Evolutionary conservation across 2,329 filamentous ascomycete species (phyloP).

Genomic region (Epichloe festucae): DNA sequence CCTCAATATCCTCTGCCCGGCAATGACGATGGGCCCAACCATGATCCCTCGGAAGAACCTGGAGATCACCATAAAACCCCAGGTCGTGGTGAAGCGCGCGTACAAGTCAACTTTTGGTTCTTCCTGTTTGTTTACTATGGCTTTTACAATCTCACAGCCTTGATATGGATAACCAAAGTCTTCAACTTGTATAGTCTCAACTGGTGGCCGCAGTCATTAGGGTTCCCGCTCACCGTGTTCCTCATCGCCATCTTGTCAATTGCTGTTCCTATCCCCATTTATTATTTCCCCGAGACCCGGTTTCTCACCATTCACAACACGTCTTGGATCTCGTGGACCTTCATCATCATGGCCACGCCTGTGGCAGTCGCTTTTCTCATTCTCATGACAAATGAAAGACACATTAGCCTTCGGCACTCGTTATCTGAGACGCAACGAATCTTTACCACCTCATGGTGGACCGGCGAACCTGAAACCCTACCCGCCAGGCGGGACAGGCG

Average conservation of each 20-base stretch:
- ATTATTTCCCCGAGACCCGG: conserved; percentile 37
- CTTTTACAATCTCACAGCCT: conserved; percentile 52
- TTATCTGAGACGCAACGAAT: conserved; percentile 55
- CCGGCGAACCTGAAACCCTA: conserved; percentile 39
- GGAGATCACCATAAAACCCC: conserved; percentile 28
- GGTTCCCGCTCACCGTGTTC: conserved; percentile 51
- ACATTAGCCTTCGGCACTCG: conserved; percentile 45
- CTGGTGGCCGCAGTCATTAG: conserved; percentile 55
- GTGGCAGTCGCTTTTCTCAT: conserved; percentile 53
- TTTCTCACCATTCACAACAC: conserved; percentile 51
- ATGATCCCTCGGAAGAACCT: conserved; percentile 9
- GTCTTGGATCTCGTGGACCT: conserved; percentile 56
- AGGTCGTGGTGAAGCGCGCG: conserved; percentile 49
- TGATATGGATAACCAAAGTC: conserved; percentile 60
- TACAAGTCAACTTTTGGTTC: conserved; percentile 59
- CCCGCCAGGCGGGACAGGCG: conserved; percentile 24
- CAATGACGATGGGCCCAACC: conserved; percentile 21
- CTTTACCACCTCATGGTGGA: conserved; percentile 55
- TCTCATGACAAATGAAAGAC: conserved; percentile 49
- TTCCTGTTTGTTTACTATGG: conserved; percentile 59
- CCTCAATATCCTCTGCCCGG: conserved; percentile 46
- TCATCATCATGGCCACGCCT: conserved; percentile 56
- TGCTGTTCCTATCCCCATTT: conserved; percentile 45
- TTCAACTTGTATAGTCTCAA: conserved; percentile 61
- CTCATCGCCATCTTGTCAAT: conserved; percentile 49